phyloP scores from a whole-genome alignment of 129 eudicot species.

The sunflower (Helianthus annuus) region HanXRQr2.0-SUNRISE NC_035441.2:154632783-154633282 shows the following conservation, averaged over 20 bases:
- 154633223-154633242: conserved; percentile 86
- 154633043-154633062: conserved; percentile 95
- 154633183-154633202: conserved; percentile 20
- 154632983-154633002: conserved; percentile 7
- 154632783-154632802: conserved; percentile 97
- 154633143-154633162: conserved; percentile 20
- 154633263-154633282: conserved; percentile 97
- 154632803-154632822: conserved; percentile 99
- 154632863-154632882: conserved; percentile 96
- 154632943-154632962: conserved; percentile 78
- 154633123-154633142: conserved; percentile 95
- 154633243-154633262: conserved; percentile 96
- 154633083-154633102: conserved; percentile 92
- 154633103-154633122: conserved; percentile 95
- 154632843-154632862: conserved; percentile 95
- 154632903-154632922: conserved; percentile 92
- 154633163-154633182: conserved; percentile 1
- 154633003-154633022: conserved; percentile 26
- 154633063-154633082: conserved; percentile 86
- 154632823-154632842: conserved; percentile 93
- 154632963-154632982: conserved; percentile 18
- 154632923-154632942: conserved; percentile 95
- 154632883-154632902: conserved; percentile 93
- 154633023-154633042: conserved; percentile 95
- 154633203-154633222: conserved; percentile 94